These are phyloP conservation scores for Populus hybrid DNA, from an alignment of 441 rosid species.

Conservation along the genomic window DNA sequence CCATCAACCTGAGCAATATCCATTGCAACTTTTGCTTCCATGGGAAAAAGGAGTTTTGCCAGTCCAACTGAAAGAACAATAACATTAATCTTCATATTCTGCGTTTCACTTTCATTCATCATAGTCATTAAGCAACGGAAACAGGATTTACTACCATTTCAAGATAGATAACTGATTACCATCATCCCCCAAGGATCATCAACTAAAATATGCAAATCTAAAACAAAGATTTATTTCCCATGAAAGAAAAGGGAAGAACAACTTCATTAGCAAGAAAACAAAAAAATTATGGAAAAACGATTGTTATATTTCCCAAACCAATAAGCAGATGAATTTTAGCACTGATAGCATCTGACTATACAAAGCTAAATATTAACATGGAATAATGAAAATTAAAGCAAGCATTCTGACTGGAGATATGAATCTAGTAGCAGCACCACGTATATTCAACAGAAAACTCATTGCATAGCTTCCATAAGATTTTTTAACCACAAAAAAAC, in stretches of 20 bases:
- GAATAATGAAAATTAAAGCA: background rate
- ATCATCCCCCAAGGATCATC: background rate
- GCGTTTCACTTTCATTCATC: background rate
- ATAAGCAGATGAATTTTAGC: background rate
- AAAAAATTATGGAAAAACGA: background rate
- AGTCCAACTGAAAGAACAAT: conserved; percentile 55
- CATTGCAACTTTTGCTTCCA: conserved; percentile 71
- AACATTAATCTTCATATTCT: background rate
- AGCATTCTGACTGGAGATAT: background rate
- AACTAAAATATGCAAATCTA: background rate
- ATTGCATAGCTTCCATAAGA: background rate
- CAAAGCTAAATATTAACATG: background rate
- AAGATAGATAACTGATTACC: no score
- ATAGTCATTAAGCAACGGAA: background rate
- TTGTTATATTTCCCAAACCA: background rate
- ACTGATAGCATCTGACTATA: background rate
- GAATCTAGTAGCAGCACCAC: background rate
- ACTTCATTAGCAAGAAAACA: background rate
- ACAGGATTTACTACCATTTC: no score
- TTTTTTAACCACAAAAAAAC: background rate
- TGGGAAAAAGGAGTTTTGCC: conserved; percentile 75
- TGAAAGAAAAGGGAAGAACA: background rate
- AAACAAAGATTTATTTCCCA: background rate
- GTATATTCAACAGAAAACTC: background rate
- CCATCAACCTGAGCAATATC: conserved; percentile 66